phyloP scores from a whole-genome alignment of 2,329 filamentous ascomycete genomes.

The Paecilomyces sp. region DNA sequence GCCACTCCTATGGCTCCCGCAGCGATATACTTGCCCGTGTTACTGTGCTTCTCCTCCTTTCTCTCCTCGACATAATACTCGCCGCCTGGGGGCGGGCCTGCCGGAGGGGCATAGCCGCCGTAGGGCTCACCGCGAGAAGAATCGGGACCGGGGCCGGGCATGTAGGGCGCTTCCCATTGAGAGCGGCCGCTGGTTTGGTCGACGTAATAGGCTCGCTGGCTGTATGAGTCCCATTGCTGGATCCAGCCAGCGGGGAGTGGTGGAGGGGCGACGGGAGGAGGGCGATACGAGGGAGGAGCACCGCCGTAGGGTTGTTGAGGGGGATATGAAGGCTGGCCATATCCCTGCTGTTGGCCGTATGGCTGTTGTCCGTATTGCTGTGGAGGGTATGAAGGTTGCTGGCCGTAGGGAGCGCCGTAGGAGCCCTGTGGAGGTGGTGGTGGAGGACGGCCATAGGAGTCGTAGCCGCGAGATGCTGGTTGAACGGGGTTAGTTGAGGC shows the following conservation, averaged over 20 bases:
- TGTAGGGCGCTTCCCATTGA: constrained; percentile 55
- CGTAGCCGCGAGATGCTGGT: neutral
- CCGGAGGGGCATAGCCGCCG: constrained; percentile 9
- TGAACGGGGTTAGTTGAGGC: neutral
- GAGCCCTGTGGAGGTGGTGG: constrained; percentile 9
- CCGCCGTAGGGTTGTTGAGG: constrained; percentile 11
- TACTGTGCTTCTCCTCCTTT: constrained; percentile 37
- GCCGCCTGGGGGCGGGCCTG: constrained; percentile 5
- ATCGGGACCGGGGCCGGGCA: constrained; percentile 14
- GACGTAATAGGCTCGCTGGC: constrained; percentile 59
- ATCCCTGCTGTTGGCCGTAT: constrained; percentile 8
- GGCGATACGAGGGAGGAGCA: constrained; percentile 20
- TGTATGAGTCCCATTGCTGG: constrained; percentile 55
- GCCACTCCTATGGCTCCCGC: constrained; percentile 54
- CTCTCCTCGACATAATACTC: constrained; percentile 15
- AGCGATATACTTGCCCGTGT: constrained; percentile 46
- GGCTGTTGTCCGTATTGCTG: constrained; percentile 16
- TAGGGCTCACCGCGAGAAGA: constrained; percentile 15
- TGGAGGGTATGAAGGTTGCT: constrained; percentile 8
- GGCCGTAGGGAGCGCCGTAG: constrained; percentile 7
- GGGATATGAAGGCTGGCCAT: constrained; percentile 25
- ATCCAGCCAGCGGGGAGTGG: constrained; percentile 54
- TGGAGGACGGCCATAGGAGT: constrained; percentile 3
- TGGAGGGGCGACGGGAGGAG: constrained; percentile 38
- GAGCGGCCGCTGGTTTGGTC: constrained; percentile 55